These are phyloP conservation scores for Moesziomyces sp. DNA, from an alignment of 1,284 basidiomycete genomes.

Conservation along the genomic window DNA sequence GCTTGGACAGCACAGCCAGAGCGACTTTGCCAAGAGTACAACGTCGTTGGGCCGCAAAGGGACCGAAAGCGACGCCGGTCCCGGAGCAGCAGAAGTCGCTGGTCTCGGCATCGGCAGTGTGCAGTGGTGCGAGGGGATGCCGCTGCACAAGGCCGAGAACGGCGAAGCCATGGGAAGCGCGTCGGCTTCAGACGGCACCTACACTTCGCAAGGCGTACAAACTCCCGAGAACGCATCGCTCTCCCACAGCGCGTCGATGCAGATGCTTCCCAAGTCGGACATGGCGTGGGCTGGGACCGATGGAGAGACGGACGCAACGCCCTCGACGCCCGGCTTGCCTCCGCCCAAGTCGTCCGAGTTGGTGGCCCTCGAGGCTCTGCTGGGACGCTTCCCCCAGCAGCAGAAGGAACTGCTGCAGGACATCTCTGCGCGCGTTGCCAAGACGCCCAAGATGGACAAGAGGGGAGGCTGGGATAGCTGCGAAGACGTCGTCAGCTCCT, in stretches of 20 bases:
- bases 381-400: conserved; percentile 37
- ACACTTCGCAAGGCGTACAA: conserved; percentile 20
- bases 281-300: conserved; percentile 10
- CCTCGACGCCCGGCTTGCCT: conserved; percentile 1
- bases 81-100: conserved; percentile 8
- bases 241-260: conserved; percentile 17
- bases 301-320: conserved; percentile 11
- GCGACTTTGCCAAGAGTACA: conserved; percentile 11
- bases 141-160: conserved; percentile 13
- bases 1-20: conserved; percentile 5
- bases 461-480: conserved; percentile 6
- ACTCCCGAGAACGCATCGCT: conserved; percentile 28
- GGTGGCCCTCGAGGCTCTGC: conserved; percentile 39
- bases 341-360: conserved; percentile 24
- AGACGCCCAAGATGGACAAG: conserved; percentile 10
- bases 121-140: conserved; percentile 25
- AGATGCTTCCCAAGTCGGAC: conserved; percentile 8
- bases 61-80: conserved; percentile 1
- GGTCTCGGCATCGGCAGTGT: conserved; percentile 28
- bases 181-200: conserved; percentile 28
- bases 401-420: conserved; percentile 38
- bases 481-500: conserved; percentile 7
- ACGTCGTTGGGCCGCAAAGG: conserved; percentile 1
- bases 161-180: conserved; percentile 19
- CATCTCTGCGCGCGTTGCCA: conserved; percentile 32